Base-by-base conservation (phyloP, 2,329 filamentous ascomycete genomes). In the Pyrenophora graminea region DNA sequence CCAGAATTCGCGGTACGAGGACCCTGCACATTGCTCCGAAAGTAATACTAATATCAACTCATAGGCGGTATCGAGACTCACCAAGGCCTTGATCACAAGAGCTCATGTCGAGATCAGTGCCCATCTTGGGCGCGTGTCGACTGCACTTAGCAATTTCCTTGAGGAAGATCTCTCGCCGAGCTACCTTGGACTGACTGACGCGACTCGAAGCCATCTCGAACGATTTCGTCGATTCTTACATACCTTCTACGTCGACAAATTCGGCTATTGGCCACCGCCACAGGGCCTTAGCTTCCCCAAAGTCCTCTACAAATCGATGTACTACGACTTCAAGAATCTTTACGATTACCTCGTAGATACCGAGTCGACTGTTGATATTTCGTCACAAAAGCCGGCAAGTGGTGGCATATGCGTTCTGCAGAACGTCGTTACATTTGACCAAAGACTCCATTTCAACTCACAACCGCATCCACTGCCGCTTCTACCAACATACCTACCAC, bases 351-450 rank as follows among this genome's bases (percentile, higher is more conserved):
- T 94, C 0, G 87, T 87, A 0, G 88, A 94, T 60, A 76, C 78
- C 4, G 75, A 74, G 2, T 83, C 82, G 18, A 81, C 79, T 0
- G 69, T 73, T 3, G 74, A 77, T 9, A 72, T 82, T 32, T 74
- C 73, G n/a, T 79, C 77, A 45, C 80, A 85, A 1, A 75, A 78
- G 6, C 74, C 80, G 18, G 81, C 83, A 0, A 82, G 82, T 39
- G 87, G 86, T 4, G 88, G 88, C 0, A 83, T 91, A 6, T 90
- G 87, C 64, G 83, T 86, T 0, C 71, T 88, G 39, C 87, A 91
- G 61, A 85, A 84, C 43, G 76, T 93, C 3, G 76, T 83, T 48
- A 79, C 81, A 0, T 91, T 93, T 56, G 86, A 93, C 63, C 63
- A 71, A 19, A 78, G 82, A 18, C 81, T 87, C 57, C 79, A 79